Conservation (phyloP, 768 basidiomycete genomes). For the Thelephora ganbajun region DNA sequence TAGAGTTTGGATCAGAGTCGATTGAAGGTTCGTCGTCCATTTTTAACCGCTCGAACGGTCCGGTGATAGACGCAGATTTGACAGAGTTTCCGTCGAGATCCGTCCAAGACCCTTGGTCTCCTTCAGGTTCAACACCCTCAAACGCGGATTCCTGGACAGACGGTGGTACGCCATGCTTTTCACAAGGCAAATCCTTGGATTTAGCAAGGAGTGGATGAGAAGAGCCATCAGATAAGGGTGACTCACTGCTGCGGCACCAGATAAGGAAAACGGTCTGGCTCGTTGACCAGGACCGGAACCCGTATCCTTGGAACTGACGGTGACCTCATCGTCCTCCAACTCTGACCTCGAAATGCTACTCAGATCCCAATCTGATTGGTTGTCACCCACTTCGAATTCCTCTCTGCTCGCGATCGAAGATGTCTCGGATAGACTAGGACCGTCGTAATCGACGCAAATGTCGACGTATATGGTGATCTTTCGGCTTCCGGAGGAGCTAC, state of each 20-base stretch:
- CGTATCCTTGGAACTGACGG: slow-evolving; percentile 59
- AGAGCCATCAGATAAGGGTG: no score
- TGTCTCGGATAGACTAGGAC: slow-evolving; percentile 82
- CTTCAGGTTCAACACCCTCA: background rate
- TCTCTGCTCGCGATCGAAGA: slow-evolving; percentile 70
- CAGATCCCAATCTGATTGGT: slow-evolving; percentile 44
- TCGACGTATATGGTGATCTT: slow-evolving; percentile 70
- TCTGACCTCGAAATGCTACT: slow-evolving; percentile 28
- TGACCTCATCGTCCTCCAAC: slow-evolving; percentile 59
- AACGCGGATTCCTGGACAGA: no score
- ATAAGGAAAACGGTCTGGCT: no score
- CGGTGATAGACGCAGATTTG: background rate
- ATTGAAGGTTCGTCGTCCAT: slow-evolving; percentile 26
- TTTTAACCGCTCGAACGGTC: slow-evolving; percentile 39
- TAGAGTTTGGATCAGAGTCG: slow-evolving; percentile 24
- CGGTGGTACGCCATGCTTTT: no score
- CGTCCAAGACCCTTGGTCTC: background rate
- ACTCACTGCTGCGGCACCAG: no score
- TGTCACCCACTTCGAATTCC: slow-evolving; percentile 42
- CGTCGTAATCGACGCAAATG: slow-evolving; percentile 80
- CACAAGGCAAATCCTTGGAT: no score
- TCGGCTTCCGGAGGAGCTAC: slow-evolving; percentile 40
- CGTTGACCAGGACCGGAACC: slow-evolving; percentile 11
- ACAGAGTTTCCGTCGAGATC: background rate
- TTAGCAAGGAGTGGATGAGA: no score